Percentiles rank a stretch among this genome's conserved stretches.
Evolutionary conservation across 148 eudicot species (phyloP).

Genomic region (Cornus suecica): DNA sequence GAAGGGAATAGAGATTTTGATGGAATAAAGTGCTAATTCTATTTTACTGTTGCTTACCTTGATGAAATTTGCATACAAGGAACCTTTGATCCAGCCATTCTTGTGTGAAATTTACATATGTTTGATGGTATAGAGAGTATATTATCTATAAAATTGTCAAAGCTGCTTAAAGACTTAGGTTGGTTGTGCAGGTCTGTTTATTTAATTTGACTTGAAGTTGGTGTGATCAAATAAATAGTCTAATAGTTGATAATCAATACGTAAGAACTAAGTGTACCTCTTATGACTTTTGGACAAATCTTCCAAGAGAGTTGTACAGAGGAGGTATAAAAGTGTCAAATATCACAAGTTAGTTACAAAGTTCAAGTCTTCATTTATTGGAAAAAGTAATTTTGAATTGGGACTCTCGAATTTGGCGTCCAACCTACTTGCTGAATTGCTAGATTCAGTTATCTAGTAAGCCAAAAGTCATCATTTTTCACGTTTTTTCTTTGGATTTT

Average conservation of each 20-base stretch:
- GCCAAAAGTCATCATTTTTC: no score
- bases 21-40: background rate
- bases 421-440: no score
- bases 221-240: no score
- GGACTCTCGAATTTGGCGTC: background rate
- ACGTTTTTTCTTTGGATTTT: no score
- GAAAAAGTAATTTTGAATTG: no score
- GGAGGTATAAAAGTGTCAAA: background rate
- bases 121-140: background rate
- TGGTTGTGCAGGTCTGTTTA: background rate
- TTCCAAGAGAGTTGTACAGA: background rate
- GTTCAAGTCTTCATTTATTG: background rate
- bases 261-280: no score
- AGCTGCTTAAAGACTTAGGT: background rate
- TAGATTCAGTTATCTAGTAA: no score
- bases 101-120: background rate
- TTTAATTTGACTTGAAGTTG: no score
- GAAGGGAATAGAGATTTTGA: no score
- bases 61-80: background rate
- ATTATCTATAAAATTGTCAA: background rate
- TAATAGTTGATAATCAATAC: no score
- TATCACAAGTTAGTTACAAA: background rate
- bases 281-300: no score
- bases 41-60: background rate
- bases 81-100: background rate